These are phyloP conservation scores for Candida sanyaensis DNA, from an alignment of 1,139 yeast species.

Conservation along the genomic window DNA sequence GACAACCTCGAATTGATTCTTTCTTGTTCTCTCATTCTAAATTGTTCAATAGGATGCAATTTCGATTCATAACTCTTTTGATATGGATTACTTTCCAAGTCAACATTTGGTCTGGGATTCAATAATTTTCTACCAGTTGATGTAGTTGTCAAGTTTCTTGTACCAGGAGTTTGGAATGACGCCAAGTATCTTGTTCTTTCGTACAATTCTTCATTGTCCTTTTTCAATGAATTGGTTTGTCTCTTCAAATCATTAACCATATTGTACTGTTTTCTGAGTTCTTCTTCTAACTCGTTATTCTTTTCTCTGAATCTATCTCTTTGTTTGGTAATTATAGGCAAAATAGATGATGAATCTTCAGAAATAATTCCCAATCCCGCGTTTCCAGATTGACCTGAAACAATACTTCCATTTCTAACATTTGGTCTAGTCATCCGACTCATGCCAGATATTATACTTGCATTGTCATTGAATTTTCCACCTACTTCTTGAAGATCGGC, in stretches of 20 bases:
- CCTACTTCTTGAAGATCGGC: conserved; percentile 49
- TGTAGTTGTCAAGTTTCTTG: conserved; percentile 17
- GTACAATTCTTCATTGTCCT: conserved; percentile 76
- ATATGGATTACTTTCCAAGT: conserved; percentile 61
- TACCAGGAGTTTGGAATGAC: conserved; percentile 30
- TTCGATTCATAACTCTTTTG: conserved; percentile 72
- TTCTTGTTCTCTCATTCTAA: conserved; percentile 76
- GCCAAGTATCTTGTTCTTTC: conserved; percentile 81
- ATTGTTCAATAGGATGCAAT: conserved; percentile 81
- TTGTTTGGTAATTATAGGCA: conserved; percentile 91
- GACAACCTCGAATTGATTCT: conserved; percentile 73
- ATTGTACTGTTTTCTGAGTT: conserved; percentile 59
- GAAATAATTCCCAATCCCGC: conserved; percentile 25
- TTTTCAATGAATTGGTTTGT: conserved; percentile 63
- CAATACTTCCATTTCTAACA: conserved; percentile 37
- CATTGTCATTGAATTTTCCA: conserved; percentile 55
- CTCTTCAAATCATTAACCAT: conserved; percentile 61
- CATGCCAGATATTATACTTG: conserved; percentile 67
- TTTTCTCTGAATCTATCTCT: conserved; percentile 87
- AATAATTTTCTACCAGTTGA: conserved; percentile 22
- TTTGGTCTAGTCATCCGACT: conserved; percentile 42
- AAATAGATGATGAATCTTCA: conserved; percentile 51
- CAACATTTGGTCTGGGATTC: conserved; percentile 41
- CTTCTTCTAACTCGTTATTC: conserved; percentile 82
- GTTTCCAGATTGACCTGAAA: conserved; percentile 35